A percentile compares a stretch with the other conserved stretches of the same genome.
Conservation (phyloP, 345 rosid genomes). For the Excoecaria cochinchinensis region DNA sequence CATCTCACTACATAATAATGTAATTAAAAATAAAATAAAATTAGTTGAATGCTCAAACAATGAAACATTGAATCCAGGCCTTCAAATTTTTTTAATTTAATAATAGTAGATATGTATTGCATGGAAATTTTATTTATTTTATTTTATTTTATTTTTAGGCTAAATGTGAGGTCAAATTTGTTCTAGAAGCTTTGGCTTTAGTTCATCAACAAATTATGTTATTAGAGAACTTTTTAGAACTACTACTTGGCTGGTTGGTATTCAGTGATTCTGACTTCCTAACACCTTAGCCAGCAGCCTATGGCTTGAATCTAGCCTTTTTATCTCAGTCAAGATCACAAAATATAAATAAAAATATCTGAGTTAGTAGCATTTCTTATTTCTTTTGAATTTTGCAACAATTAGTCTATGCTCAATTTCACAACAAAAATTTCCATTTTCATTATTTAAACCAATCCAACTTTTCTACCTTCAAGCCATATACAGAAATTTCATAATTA, state of each 20-base stretch:
- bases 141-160: no score
- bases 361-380: neutral
- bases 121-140: no score
- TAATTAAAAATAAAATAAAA: no score
- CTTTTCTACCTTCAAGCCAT: neutral
- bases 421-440: neutral
- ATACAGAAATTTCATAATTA: neutral
- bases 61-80: no score
- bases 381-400: neutral
- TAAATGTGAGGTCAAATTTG: neutral
- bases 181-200: conserved; percentile 5
- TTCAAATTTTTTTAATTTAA: neutral
- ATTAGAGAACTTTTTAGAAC: neutral
- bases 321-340: neutral
- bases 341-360: no score
- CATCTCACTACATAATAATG: no score
- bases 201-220: neutral
- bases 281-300: neutral
- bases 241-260: neutral
- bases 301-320: neutral
- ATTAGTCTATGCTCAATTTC: neutral
- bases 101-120: neutral
- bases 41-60: no score
- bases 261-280: conserved; percentile 1
- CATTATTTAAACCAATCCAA: neutral